Evolutionary conservation across 1,284 basidiomycete species (phyloP), one percentile per base, ranked within the genome.

Genomic region (Naganishia sp.): DNA sequence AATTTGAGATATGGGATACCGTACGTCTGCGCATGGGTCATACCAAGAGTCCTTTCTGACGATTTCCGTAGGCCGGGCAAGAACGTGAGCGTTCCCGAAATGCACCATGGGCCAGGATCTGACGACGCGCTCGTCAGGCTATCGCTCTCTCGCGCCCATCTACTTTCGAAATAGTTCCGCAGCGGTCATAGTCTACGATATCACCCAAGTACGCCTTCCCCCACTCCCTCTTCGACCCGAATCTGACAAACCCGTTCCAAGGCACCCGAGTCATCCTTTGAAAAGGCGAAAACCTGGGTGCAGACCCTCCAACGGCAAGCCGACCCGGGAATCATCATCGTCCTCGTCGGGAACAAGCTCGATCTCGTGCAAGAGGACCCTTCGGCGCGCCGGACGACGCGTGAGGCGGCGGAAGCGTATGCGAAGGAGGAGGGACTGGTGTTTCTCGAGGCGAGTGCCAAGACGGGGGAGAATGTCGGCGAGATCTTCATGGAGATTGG

Each of bases 131-230:
- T 23, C 25, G 18, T 6, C 63, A 78, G 76, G 78, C 7, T 80
- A 80, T 72, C 78, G 78, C 68, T 78, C 76, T 21, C 75, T 81
- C 23, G 92, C 92, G 50, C 92, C 92, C 56, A 95, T 94, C 88
- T 99, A 99, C 82, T 99, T 98, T 80, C 90, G 95, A 75, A 97
- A 99, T 74, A 94, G 95, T 11, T 94, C 98, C 79, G 95, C 95
- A 7, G 95, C 94, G 50, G 93, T 98, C 44, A 95, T 99, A 36
- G 94, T 98, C 33, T 99, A 98, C 81, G 95, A 99, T 79, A 89
- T 99, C 65, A 94, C 92, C 16, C 91, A 94, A 67, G 77, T 78
- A 68, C 69, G 76, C 57, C n/a, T 45, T 64, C 6, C 64, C 18
- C 6, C 53, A 2, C 33, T 39, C 0, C 2, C 33, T n/a, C 16